phyloP scores from a whole-genome alignment of 2,329 filamentous ascomycete species.

The Reticulascus tulasneorum region DNA sequence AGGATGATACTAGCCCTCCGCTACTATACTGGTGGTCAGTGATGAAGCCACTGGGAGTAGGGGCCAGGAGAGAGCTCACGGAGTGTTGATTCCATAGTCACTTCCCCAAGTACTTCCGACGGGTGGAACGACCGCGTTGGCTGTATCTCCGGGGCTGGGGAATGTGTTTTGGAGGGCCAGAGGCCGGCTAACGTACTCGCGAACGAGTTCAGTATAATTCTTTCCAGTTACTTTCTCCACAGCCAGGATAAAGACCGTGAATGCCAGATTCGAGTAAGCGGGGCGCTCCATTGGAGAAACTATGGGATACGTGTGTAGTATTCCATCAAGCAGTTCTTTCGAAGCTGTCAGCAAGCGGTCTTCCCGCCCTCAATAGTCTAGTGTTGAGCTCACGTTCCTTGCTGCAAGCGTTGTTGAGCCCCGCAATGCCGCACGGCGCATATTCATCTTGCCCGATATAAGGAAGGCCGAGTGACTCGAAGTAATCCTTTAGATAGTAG shows the following conservation, averaged over 20 bases:
- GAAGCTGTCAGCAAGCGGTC: too few relatives aligned
- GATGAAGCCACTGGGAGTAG: background rate
- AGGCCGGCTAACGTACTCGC: constrained; percentile 14
- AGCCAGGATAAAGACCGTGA: constrained; percentile 30
- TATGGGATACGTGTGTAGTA: constrained; percentile 25
- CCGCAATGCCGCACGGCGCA: constrained; percentile 30
- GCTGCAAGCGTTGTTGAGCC: constrained; percentile 28
- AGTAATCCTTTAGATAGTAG: constrained; percentile 29
- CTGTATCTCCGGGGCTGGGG: constrained; percentile 24
- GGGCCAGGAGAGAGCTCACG: constrained; percentile 23
- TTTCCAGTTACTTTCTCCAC: constrained; percentile 25
- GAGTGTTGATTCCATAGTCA: constrained; percentile 27
- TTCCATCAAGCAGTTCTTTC: constrained; percentile 27
- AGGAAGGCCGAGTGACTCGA: constrained; percentile 32
- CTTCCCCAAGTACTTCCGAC: constrained; percentile 27
- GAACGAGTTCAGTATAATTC: constrained; percentile 22
- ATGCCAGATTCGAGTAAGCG: constrained; percentile 37
- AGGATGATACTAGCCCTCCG: constrained; percentile 29
- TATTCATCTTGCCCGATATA: constrained; percentile 28
- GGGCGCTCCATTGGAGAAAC: constrained; percentile 26
- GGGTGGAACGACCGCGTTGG: constrained; percentile 27
- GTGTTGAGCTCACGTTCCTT: constrained; percentile 27
- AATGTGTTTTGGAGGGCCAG: constrained; percentile 16
- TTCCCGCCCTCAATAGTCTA: too few relatives aligned
- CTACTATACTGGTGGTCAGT: constrained; percentile 18